Percentiles rank a stretch among this genome's conserved stretches.
These are phyloP conservation scores for Raphanus hybrid DNA, from an alignment of 441 rosid species.

Conservation along the genomic window DNA sequence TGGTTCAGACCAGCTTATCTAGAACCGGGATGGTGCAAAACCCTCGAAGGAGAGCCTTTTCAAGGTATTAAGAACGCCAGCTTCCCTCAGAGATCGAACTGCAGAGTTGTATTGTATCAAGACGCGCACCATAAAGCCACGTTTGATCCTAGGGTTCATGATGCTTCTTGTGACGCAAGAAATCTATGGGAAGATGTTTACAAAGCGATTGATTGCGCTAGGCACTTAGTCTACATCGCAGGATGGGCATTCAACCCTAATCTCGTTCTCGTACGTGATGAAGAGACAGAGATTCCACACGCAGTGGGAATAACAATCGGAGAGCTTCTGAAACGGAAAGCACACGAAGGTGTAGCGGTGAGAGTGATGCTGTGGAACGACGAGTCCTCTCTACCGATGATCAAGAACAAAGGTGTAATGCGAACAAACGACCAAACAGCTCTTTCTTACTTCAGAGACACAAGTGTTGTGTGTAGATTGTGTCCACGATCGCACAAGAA, in stretches of 20 bases:
- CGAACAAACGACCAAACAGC: constrained; percentile 73
- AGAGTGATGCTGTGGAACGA: not conserved
- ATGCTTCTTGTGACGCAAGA: constrained; percentile 46
- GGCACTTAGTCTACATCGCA: constrained; percentile 75
- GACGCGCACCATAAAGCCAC: constrained; percentile 67
- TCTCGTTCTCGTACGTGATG: constrained; percentile 72
- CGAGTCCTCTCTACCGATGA: not conserved
- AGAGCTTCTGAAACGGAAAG: not conserved
- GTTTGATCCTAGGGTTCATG: constrained; percentile 60
- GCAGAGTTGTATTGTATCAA: constrained; percentile 72
- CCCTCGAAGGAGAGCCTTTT: constrained; percentile 49
- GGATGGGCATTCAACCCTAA: constrained; percentile 93
- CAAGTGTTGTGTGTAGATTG: constrained; percentile 68
- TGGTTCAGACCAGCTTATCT: constrained; percentile 85
- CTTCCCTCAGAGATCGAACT: constrained; percentile 78
- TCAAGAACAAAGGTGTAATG: not conserved
- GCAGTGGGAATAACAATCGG: constrained; percentile 36
- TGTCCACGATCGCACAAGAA: constrained; percentile 75
- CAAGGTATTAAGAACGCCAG: constrained; percentile 68
- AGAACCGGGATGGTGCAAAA: constrained; percentile 64
- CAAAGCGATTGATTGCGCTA: constrained; percentile 77
- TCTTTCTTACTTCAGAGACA: constrained; percentile 67
- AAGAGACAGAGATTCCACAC: constrained; percentile 63
- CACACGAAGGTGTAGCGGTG: not conserved
- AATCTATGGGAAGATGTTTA: constrained; percentile 86